Base-by-base conservation (phyloP, 495 filamentous ascomycete genomes). In the Barbatosphaeria neglecta region DNA sequence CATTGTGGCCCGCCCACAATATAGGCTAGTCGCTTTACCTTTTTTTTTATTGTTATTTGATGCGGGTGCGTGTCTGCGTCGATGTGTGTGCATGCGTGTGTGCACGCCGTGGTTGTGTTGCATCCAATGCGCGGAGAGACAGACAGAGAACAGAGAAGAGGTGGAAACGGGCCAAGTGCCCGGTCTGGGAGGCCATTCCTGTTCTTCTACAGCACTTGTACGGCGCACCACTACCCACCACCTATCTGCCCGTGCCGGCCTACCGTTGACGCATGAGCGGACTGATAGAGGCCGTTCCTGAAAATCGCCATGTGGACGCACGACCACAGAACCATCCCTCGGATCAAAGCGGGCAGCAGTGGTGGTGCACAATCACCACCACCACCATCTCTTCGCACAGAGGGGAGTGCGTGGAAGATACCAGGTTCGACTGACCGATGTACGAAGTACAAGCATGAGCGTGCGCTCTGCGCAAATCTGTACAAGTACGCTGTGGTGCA, bases 281-380 rank as follows among this genome's bases (percentile, higher is more conserved):
- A 22, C 37, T 19, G 9, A 15, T 22, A 41, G n/a, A 23, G 20
- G 20, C 1, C 31, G 19, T 41, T 41, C 39, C 39, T 41, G 39
- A 41, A 41, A 41, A 41, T 41, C 39, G 15, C 39, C 39, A 41
- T 23, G 39, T 41, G 39, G 39, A 23, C 39, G 39, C 39, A 41
- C 39, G 20, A 41, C 39, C 39, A 24, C 39, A 24, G 39, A 41
- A 15, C 9, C 31, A 35, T 35, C 16, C 31, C 39, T 41, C 39
- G 39, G 39, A 13, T 2, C 15, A 24, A 6, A 8, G n/a, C n/a
- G n/a, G n/a, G n/a, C n/a, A n/a, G n/a, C n/a, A n/a, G n/a, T n/a
- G n/a, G n/a, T n/a, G n/a, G n/a, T n/a, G n/a, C n/a, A n/a, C n/a
- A n/a, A n/a, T n/a, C n/a, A 20, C 39, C 39, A 22, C 4, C 19